Conservation (phyloP, 2,329 filamentous ascomycete species). For the Diaporthe capsici region DNA sequence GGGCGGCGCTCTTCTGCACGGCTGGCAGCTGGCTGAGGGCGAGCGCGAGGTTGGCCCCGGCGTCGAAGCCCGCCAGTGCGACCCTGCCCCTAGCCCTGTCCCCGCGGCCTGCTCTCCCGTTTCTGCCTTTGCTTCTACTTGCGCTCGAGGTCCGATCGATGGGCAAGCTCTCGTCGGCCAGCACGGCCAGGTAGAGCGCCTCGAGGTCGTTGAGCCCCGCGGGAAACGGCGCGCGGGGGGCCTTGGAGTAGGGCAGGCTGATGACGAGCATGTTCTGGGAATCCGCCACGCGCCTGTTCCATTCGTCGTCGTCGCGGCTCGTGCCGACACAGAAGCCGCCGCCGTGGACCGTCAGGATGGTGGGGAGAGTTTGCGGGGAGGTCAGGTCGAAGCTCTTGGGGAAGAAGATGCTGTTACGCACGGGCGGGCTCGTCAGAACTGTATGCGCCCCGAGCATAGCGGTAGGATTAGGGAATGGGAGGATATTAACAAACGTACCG, state of each 20-base stretch:
- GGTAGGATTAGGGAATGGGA: too few relatives aligned
- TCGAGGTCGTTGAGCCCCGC: conserved; percentile 59
- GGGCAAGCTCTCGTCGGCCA: conserved; percentile 60
- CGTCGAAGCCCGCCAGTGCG: conserved; percentile 63
- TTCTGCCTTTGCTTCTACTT: not conserved
- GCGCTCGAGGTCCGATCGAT: conserved; percentile 53
- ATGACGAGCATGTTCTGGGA: conserved; percentile 59
- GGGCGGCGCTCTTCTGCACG: conserved; percentile 45
- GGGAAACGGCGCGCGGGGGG: conserved; percentile 61
- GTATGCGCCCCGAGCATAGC: too few relatives aligned
- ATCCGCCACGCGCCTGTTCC: conserved; percentile 60
- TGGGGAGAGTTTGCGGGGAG: conserved; percentile 53
- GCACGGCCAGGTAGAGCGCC: conserved; percentile 56
- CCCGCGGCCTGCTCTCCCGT: not conserved
- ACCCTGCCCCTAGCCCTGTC: conserved; percentile 47
- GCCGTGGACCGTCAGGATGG: conserved; percentile 66
- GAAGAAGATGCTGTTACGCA: conserved; percentile 54
- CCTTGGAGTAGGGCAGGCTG: conserved; percentile 64
- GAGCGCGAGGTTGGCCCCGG: conserved; percentile 64
- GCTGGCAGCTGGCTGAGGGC: conserved; percentile 55
- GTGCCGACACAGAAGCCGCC: conserved; percentile 63
- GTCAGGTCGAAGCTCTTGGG: conserved; percentile 53
- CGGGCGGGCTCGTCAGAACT: not conserved
- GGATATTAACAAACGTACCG: not conserved
- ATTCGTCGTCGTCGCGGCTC: conserved; percentile 60